Base-by-base conservation (phyloP, 1,284 basidiomycete species). In the Trametes polyzona region DNA sequence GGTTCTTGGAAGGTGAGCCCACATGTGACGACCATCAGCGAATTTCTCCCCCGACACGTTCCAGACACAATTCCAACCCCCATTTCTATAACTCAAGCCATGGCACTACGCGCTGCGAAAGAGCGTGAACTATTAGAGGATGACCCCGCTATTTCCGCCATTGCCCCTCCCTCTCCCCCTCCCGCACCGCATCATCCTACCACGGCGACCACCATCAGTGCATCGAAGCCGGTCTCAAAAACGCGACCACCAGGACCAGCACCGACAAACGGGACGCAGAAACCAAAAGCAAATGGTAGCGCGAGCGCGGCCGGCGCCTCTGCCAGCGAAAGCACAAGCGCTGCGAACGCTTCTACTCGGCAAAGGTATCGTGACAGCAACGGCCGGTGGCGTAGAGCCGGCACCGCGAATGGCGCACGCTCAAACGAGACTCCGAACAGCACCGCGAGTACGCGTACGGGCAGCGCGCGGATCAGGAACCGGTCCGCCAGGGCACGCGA, bases 11-110 rank as follows among this genome's bases (percentile, higher is more conserved):
- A 75, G 89, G 89, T 55, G 14, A 39, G n/a, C n/a, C 3, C 86
- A 66, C 35, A 19, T 33, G 43, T n/a, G n/a, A 9, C 12, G 3
- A 11, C 3, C 17, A n/a, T 17, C n/a, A n/a, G n/a, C 8, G 2
- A 9, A 1, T 17, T 17, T 7, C 7, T 6, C 3, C 41, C 3
- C 21, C 30, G 3, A 36, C 30, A 42, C 54, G 27, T 35, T 47
- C n/a, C 24, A 92, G 89, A 90, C 62, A 86, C 84, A 16, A 83
- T 92, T 14, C 90, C 89, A 2, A 70, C 72, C 27, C 83, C 89
- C 3, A 73, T 89, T 9, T 69, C 85, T 5, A 74, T 90, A 39
- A 67, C 73, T 4, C 78, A 83, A 36, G 89, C 90, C 17, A 71
- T 91, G 21, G 72, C 77, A 35, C 74, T 78, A 52, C 82, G 84